Evolutionary conservation across 2,329 filamentous ascomycete species (phyloP).

Genomic region (Acarospora socialis): DNA sequence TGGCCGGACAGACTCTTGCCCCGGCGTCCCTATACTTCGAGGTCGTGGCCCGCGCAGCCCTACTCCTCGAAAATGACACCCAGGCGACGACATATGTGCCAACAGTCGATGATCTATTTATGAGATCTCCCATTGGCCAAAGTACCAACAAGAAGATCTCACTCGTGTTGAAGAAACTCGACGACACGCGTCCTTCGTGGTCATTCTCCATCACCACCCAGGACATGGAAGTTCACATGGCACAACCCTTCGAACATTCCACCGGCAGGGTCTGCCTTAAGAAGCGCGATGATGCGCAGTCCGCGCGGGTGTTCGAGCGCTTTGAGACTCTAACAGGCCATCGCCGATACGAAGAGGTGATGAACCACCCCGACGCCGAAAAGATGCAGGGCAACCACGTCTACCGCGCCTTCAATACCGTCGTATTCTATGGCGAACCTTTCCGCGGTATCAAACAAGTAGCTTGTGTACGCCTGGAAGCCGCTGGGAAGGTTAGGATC

Average conservation of each 20-base stretch:
- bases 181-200: too few species aligned
- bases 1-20: constrained; percentile 8
- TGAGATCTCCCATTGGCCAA: constrained; percentile 3
- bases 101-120: constrained; percentile 4
- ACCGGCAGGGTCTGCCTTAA: too few species aligned
- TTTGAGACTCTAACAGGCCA: background rate
- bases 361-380: background rate
- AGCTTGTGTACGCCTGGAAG: too few species aligned
- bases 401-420: constrained; percentile 5
- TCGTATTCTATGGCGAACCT: constrained; percentile 6
- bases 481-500: constrained; percentile 1
- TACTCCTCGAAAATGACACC: too few species aligned
- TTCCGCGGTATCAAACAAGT: constrained; percentile 1
- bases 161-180: background rate
- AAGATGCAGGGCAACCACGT: constrained; percentile 1
- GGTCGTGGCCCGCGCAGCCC: constrained; percentile 4
- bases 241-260: too few species aligned
- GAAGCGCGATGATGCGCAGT: too few species aligned
- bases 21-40: constrained; percentile 12
- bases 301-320: too few species aligned
- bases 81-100: background rate
- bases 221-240: too few species aligned
- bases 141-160: background rate
- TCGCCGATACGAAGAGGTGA: background rate
- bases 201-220: too few species aligned